These are phyloP conservation scores for Tricholoma sp. DNA, from an alignment of 768 basidiomycete genomes.

Conservation along the genomic window DNA sequence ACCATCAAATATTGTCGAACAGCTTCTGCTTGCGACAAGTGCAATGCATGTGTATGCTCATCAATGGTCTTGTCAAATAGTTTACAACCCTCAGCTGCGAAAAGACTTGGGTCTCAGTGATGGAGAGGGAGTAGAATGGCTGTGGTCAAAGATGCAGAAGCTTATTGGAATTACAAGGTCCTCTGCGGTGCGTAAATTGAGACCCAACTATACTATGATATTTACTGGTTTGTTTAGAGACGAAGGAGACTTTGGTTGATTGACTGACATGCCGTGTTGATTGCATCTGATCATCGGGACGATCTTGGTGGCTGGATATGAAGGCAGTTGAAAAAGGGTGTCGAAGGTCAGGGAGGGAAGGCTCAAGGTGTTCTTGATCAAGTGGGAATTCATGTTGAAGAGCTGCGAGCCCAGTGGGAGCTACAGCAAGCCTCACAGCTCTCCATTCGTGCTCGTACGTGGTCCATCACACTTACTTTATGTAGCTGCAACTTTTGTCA, in stretches of 20 bases:
- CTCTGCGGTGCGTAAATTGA: constrained; percentile 24
- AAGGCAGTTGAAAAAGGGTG: constrained; percentile 11
- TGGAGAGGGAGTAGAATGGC: constrained; percentile 27
- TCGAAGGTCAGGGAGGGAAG: constrained; percentile 8
- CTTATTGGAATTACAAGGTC: constrained; percentile 27
- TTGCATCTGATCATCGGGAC: constrained; percentile 19
- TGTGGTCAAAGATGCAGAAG: constrained; percentile 30
- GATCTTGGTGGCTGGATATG: constrained; percentile 29
- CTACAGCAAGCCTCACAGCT: constrained; percentile 25
- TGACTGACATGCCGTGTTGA: constrained; percentile 22
- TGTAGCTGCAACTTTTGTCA: not conserved
- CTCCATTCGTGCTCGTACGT: constrained; percentile 21
- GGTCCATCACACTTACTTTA: not conserved
- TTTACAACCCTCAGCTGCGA: constrained; percentile 24
- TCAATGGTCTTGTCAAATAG: constrained; percentile 31
- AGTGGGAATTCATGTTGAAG: constrained; percentile 9
- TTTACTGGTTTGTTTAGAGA: constrained; percentile 12
- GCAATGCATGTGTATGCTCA: constrained; percentile 36
- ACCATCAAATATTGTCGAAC: constrained; percentile 9
- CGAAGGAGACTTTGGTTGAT: constrained; percentile 25
- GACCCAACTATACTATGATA: not conserved
- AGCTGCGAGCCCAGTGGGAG: constrained; percentile 26
- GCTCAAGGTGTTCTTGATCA: constrained; percentile 12
- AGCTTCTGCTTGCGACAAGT: constrained; percentile 24
- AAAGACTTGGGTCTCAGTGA: constrained; percentile 24